Evolutionary conservation across 352 stramenopile genomes (phyloP).

Genomic region (Plasmopara halstedii): DNA sequence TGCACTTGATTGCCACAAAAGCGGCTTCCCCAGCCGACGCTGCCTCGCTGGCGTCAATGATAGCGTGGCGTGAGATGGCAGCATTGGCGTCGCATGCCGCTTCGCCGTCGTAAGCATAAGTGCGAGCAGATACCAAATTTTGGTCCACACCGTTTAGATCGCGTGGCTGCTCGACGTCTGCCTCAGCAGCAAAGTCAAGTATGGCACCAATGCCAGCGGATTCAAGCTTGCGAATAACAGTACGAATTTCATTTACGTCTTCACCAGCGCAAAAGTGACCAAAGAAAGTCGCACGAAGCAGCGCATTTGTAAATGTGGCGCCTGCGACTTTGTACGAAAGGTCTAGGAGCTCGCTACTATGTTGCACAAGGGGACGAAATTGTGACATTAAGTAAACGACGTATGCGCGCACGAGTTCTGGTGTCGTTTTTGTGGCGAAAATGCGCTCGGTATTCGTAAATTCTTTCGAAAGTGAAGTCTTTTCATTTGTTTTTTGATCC

Average conservation of each 20-base stretch:
- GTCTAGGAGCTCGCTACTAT: conserved; percentile 82
- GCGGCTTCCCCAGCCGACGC: conserved; percentile 48
- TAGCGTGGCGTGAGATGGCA: conserved; percentile 74
- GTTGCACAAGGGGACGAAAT: conserved; percentile 78
- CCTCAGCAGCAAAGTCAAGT: conserved; percentile 96
- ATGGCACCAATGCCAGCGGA: conserved; percentile 89
- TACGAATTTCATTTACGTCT: conserved; percentile 77
- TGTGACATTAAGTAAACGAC: conserved; percentile 84
- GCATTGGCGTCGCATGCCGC: conserved; percentile 89
- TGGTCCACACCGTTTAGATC: conserved; percentile 72
- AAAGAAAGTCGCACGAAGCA: conserved; percentile 94
- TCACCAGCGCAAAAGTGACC: conserved; percentile 96
- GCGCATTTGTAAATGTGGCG: conserved; percentile 72
- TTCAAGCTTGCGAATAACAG: conserved; percentile 68
- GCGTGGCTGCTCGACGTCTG: conserved; percentile 77
- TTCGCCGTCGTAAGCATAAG: conserved; percentile 96
- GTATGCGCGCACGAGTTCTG: conserved; percentile 84
- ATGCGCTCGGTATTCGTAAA: conserved; percentile 80
- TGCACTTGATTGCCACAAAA: conserved; percentile 97
- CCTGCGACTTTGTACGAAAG: conserved; percentile 81
- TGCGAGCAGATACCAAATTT: conserved; percentile 82
- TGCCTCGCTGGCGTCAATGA: conserved; percentile 55
- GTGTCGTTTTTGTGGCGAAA: conserved; percentile 75
- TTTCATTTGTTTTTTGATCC: conserved; percentile 1
- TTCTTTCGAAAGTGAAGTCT: conserved; percentile 17